phyloP scores from a whole-genome alignment of 2,329 filamentous ascomycete genomes.

The Blastomyces parvus region DNA sequence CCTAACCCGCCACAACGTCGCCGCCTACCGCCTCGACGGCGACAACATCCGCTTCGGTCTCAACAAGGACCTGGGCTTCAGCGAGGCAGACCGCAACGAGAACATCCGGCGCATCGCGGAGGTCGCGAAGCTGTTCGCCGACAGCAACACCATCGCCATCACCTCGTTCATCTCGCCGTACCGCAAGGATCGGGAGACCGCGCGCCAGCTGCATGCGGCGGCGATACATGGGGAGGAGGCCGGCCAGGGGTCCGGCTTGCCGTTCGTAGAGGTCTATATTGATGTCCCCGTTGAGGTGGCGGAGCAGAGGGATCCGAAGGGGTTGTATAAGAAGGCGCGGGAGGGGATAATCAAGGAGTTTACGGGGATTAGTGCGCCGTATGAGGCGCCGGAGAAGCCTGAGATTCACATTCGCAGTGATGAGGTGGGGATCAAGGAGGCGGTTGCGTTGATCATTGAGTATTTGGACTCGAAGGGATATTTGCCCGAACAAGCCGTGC shows the following conservation, averaged over 20 bases:
- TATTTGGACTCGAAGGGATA: conserved; percentile 65
- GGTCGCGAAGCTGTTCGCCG: conserved; percentile 94
- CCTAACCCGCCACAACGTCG: conserved; percentile 59
- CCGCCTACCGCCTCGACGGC: conserved; percentile 88
- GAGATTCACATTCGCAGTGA: conserved; percentile 83
- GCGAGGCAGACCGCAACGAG: conserved; percentile 85
- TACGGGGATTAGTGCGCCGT: conserved; percentile 88
- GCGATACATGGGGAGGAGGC: conserved; percentile 45
- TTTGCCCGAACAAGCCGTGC: conserved; percentile 33
- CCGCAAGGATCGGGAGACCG: conserved; percentile 71
- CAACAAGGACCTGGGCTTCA: conserved; percentile 96
- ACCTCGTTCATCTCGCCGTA: conserved; percentile 98
- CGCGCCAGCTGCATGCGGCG: conserved; percentile 66
- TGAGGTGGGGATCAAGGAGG: conserved; percentile 76
- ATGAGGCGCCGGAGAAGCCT: conserved; percentile 75
- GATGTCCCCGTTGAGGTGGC: conserved; percentile 86
- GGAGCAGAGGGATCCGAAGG: conserved; percentile 93
- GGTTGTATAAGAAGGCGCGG: conserved; percentile 92
- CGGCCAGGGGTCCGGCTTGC: conserved; percentile 53
- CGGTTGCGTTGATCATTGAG: conserved; percentile 70
- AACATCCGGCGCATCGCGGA: conserved; percentile 96
- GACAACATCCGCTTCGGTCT: conserved; percentile 98
- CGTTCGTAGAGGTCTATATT: conserved; percentile 89
- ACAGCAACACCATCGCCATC: conserved; percentile 75
- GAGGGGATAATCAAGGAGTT: conserved; percentile 95